Evolutionary conservation across 2,329 filamentous ascomycete genomes (phyloP).

Genomic region (Epichloe sylvatica): DNA sequence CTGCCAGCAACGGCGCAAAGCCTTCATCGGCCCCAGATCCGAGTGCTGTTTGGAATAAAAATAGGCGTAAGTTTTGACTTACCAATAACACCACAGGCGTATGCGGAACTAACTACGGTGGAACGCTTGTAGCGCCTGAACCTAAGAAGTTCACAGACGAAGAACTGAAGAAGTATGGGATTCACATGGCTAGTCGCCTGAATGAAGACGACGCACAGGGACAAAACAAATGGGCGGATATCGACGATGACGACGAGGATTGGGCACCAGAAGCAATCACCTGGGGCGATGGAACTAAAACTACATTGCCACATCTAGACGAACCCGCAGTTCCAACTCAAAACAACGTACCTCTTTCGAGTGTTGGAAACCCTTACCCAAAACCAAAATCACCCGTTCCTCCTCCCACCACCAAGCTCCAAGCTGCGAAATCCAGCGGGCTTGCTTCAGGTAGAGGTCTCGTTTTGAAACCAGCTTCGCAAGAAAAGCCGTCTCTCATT

Average conservation of each 20-base stretch:
- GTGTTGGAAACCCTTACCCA: slow-evolving; percentile 18
- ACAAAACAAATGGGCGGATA: slow-evolving; percentile 78
- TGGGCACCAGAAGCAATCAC: slow-evolving; percentile 76
- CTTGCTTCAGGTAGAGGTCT: slow-evolving; percentile 45
- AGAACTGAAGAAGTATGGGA: slow-evolving; percentile 74
- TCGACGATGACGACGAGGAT: slow-evolving; percentile 78
- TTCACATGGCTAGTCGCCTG: slow-evolving; percentile 68
- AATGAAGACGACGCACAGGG: slow-evolving; percentile 61
- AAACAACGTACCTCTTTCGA: slow-evolving; percentile 13
- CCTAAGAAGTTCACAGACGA: slow-evolving; percentile 77
- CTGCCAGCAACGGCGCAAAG: slow-evolving; percentile 42
- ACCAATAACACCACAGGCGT: not conserved
- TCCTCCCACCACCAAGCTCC: slow-evolving; percentile 20
- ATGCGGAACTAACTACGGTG: slow-evolving; percentile 12
- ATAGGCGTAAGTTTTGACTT: slow-evolving; percentile 48
- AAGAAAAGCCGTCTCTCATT: slow-evolving; percentile 59
- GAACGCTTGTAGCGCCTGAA: slow-evolving; percentile 51
- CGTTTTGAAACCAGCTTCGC: slow-evolving; percentile 47
- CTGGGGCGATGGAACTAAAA: slow-evolving; percentile 81
- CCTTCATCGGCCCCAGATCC: slow-evolving; percentile 50
- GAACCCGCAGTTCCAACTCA: slow-evolving; percentile 25
- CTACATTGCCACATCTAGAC: slow-evolving; percentile 52
- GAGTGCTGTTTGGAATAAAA: slow-evolving; percentile 78
- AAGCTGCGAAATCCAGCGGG: slow-evolving; percentile 30
- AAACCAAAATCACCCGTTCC: slow-evolving; percentile 33